Conservation (phyloP, 2,329 filamentous ascomycete genomes). For the Trichophyton schoenleinii region DNA sequence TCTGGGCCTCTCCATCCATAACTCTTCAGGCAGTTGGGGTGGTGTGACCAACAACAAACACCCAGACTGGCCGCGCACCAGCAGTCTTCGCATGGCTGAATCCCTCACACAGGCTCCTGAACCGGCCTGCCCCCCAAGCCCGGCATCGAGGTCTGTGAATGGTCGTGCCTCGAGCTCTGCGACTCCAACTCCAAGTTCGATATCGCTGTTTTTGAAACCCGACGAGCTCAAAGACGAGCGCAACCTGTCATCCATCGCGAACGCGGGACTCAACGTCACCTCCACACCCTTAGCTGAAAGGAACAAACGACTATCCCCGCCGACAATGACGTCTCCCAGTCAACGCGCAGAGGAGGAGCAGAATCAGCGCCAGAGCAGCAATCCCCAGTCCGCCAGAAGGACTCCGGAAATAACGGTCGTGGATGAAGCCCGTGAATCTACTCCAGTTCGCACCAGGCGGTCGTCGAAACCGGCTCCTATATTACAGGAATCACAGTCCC, state of each 20-base stretch:
- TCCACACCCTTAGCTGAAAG: slow-evolving; percentile 24
- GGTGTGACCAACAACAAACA: slow-evolving; percentile 1
- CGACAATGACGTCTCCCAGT: slow-evolving; percentile 25
- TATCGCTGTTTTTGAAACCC: slow-evolving; percentile 25
- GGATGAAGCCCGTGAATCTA: slow-evolving; percentile 23
- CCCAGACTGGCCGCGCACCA: slow-evolving; percentile 7
- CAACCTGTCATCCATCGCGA: slow-evolving; percentile 31
- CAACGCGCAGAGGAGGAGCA: slow-evolving; percentile 23
- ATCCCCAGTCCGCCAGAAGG: not conserved
- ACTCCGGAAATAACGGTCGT: slow-evolving; percentile 11
- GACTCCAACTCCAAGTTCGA: slow-evolving; percentile 23
- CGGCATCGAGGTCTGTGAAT: slow-evolving; percentile 21
- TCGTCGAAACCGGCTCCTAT: slow-evolving; percentile 37
- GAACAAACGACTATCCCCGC: slow-evolving; percentile 22
- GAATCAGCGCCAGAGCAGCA: slow-evolving; percentile 11
- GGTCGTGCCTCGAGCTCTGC: slow-evolving; percentile 21
- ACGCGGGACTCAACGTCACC: slow-evolving; percentile 29
- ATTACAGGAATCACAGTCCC: slow-evolving; percentile 12
- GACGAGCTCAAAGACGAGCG: slow-evolving; percentile 24
- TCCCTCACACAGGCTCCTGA: slow-evolving; percentile 33
- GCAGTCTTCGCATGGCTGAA: slow-evolving; percentile 30
- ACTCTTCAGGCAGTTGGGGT: not conserved
- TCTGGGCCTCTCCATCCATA: not conserved
- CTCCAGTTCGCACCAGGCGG: slow-evolving; percentile 7
- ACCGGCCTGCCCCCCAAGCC: slow-evolving; percentile 27